Conservation (phyloP, 1,139 yeast species). For the Geotrichum aggregatum region DNA sequence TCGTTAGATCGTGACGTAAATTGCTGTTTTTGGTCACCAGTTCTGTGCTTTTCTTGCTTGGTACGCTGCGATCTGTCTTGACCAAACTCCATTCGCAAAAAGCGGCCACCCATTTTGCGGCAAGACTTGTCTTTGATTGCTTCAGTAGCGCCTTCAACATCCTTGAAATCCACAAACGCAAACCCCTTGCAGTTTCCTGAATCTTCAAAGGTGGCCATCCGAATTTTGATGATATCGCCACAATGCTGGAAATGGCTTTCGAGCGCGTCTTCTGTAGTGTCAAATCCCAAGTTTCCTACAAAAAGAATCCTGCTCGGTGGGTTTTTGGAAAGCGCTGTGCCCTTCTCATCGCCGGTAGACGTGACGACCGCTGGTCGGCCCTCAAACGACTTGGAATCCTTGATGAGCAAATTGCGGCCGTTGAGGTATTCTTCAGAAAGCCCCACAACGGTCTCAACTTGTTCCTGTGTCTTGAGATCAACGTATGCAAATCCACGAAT, state of each 20-base stretch:
- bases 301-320: conserved; percentile 88
- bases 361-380: conserved; percentile 73
- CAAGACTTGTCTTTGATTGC: conserved; percentile 75
- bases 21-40: conserved; percentile 13
- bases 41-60: conserved; percentile 41
- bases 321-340: conserved; percentile 40
- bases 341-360: conserved; percentile 20
- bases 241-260: conserved; percentile 71
- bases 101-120: conserved; percentile 65
- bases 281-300: conserved; percentile 90
- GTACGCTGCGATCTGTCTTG: conserved; percentile 86
- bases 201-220: conserved; percentile 98
- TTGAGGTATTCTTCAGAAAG: conserved; percentile 69
- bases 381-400: conserved; percentile 73
- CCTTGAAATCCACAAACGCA: conserved; percentile 83
- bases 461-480: conserved; percentile 65
- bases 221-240: conserved; percentile 73
- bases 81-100: conserved; percentile 84
- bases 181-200: conserved; percentile 95
- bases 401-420: conserved; percentile 82
- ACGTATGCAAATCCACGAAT: conserved; percentile 84
- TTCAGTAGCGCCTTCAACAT: conserved; percentile 72
- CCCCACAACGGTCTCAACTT: conserved; percentile 59
- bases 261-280: conserved; percentile 77
- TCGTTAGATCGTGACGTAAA: not conserved